Base-by-base conservation (phyloP, 2,329 filamentous ascomycete species). In the Ascochyta rabiei region DNA sequence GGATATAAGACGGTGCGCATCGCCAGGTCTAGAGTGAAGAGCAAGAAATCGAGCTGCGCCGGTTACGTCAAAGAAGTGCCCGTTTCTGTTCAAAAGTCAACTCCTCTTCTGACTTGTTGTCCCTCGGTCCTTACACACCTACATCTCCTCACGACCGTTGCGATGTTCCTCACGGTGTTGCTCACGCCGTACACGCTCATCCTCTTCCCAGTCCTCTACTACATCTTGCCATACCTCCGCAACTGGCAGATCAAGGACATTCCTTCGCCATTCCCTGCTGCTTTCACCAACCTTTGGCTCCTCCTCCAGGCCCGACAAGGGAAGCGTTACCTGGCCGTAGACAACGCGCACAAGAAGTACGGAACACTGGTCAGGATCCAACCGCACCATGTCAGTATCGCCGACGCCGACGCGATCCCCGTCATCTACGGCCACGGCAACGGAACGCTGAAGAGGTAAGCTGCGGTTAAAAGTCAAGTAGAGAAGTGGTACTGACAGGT, bases 321-420 rank as follows among this genome's bases (percentile, higher is more conserved):
- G 2, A 80, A 69, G 44, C 68, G 80, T 31, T 82, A 77, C 58
- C 68, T 78, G n/a, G 76, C 77, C n/a, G 79, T 96, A n/a, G 82
- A 96, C 66, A 75, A 86, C 31, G 80, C 85, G 7, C 92, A 96
- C 75, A 84, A 89, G 79, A 88, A 86, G 67, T 80, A 89, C 38
- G 92, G 92, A 3, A 87, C 86, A n/a, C 76, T 96, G 1, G 87
- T 96, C 19, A 84, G 92, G 31, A 89, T 96, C 61, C 89, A 91
- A 68, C 93, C 93, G 1, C 86, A 92, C 66, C 92, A 96, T 67
- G 82, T 96, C 64, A 92, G 89, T 52, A 80, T 97, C 50, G 90
- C 89, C 48, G 90, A 96, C 68, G 87, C 89, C 24, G 82, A 82
- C n/a, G 91, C 90, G 1, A 93, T 96, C 48, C 82, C 82, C 13